Percentiles rank a stretch among this genome's conserved stretches.
These are phyloP conservation scores for Curvularia hawaiiensis DNA, from an alignment of 2,329 filamentous ascomycete species.

Conservation along the genomic window DNA sequence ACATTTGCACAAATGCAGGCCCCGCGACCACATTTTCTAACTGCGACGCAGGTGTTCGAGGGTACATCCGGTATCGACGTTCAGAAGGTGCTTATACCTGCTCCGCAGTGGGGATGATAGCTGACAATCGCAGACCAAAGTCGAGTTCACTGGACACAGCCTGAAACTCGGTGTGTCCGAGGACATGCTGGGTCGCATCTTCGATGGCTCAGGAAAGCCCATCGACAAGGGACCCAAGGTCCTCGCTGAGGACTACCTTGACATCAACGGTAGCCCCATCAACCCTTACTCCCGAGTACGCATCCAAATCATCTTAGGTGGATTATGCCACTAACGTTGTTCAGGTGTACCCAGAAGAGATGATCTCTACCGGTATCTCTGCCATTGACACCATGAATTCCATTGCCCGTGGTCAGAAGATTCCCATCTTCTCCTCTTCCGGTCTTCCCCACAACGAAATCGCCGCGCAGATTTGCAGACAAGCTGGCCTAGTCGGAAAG, in stretches of 20 bases:
- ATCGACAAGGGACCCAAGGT: slow-evolving; percentile 99
- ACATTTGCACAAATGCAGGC: slow-evolving; percentile 30
- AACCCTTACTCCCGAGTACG: slow-evolving; percentile 95
- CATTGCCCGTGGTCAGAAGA: slow-evolving; percentile 98
- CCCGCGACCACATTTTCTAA: slow-evolving; percentile 26
- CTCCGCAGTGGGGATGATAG: slow-evolving; percentile 16
- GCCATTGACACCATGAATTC: slow-evolving; percentile 95
- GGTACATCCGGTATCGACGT: slow-evolving; percentile 97
- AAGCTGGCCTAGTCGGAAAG: slow-evolving; percentile 89
- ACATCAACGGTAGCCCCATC: slow-evolving; percentile 98
- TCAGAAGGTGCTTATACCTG: slow-evolving; percentile 70
- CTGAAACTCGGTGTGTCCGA: slow-evolving; percentile 98
- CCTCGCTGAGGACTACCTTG: slow-evolving; percentile 94
- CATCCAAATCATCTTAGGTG: slow-evolving; percentile 17
- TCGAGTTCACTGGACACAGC: slow-evolving; percentile 96
- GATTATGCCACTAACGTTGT: slow-evolving; percentile 26
- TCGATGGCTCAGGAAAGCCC: slow-evolving; percentile 95
- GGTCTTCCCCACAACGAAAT: slow-evolving; percentile 99
- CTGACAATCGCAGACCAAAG: slow-evolving; percentile 72
- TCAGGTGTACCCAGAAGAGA: slow-evolving; percentile 97
- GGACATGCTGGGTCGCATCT: slow-evolving; percentile 99
- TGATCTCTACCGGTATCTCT: slow-evolving; percentile 99
- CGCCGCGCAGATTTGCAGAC: slow-evolving; percentile 96
- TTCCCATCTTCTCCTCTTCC: slow-evolving; percentile 97
- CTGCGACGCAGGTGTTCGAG: slow-evolving; percentile 81